Conservation (phyloP, 495 filamentous ascomycete genomes). For the Acidiella bohemica region DNA sequence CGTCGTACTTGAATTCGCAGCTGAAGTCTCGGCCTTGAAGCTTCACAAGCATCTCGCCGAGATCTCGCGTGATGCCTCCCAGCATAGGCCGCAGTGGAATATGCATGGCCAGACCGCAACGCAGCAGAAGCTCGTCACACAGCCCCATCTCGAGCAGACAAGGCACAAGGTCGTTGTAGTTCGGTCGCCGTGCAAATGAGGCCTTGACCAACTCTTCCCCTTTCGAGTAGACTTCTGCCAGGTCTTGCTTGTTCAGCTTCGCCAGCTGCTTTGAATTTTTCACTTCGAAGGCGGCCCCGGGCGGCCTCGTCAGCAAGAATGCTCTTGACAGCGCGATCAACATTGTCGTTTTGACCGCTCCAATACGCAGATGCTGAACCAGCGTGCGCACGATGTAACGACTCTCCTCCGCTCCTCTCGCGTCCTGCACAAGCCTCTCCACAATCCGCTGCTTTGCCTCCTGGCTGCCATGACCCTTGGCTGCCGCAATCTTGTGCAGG, state of each 20-base stretch:
- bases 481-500: constrained; percentile 71
- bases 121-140: constrained; percentile 57
- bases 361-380: constrained; percentile 84
- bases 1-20: constrained; percentile 95
- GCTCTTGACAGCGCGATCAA: constrained; percentile 86
- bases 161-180: constrained; percentile 87
- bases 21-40: constrained; percentile 77
- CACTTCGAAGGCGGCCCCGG: constrained; percentile 43
- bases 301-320: constrained; percentile 64
- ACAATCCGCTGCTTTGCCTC: constrained; percentile 84
- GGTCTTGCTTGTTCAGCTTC: constrained; percentile 67
- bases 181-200: constrained; percentile 76
- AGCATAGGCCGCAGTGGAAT: constrained; percentile 86
- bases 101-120: constrained; percentile 71
- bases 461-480: constrained; percentile 73
- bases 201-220: constrained; percentile 83
- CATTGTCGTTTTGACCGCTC: constrained; percentile 95
- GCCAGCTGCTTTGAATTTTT: constrained; percentile 43
- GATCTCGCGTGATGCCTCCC: constrained; percentile 84
- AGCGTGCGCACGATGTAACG: constrained; percentile 84
- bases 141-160: constrained; percentile 74
- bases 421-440: constrained; percentile 75
- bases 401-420: constrained; percentile 85
- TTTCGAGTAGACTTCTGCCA: constrained; percentile 54
- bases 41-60: constrained; percentile 89